Evolutionary conservation across 106 monocot genomes (phyloP).

Genomic region (Phalaenopsis equestris): DNA sequence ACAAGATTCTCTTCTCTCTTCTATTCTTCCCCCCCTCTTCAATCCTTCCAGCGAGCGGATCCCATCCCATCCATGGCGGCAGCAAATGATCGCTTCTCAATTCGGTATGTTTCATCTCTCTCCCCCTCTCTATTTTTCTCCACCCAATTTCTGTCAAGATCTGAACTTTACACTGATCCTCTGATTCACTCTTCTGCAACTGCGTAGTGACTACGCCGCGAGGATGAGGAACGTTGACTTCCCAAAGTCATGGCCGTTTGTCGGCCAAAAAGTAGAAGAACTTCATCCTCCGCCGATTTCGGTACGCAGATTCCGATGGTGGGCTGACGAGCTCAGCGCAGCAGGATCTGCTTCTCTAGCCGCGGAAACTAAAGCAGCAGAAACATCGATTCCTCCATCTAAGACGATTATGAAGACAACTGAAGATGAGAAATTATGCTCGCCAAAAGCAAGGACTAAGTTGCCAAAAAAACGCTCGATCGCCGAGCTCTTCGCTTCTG

Average conservation of each 20-base stretch:
- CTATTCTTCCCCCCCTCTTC: not conserved
- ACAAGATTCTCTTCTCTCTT: not conserved
- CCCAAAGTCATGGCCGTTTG: constrained; percentile 28
- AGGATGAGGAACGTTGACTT: constrained; percentile 10
- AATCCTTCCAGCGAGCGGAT: not conserved
- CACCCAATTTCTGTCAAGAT: not conserved
- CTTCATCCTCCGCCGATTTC: constrained; percentile 20
- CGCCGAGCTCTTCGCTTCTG: constrained; percentile 19
- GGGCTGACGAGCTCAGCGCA: constrained; percentile 26
- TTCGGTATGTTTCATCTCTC: not conserved
- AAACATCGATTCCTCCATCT: not conserved
- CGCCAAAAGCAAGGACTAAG: not conserved
- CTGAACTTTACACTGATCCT: not conserved
- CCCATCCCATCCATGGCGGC: not conserved
- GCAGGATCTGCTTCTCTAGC: not conserved
- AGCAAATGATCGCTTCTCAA: not conserved
- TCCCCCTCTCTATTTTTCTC: not conserved
- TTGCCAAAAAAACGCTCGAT: constrained; percentile 29
- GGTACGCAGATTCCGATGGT: constrained; percentile 35
- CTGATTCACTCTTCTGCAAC: not conserved
- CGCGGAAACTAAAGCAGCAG: not conserved
- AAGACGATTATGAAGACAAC: not conserved
- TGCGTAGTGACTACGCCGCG: constrained; percentile 23
- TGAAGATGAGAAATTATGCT: not conserved
- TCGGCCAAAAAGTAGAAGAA: not conserved